Evolutionary conservation across 129 eudicot species (phyloP).

Genomic region (Tanacetum coccineum): DNA sequence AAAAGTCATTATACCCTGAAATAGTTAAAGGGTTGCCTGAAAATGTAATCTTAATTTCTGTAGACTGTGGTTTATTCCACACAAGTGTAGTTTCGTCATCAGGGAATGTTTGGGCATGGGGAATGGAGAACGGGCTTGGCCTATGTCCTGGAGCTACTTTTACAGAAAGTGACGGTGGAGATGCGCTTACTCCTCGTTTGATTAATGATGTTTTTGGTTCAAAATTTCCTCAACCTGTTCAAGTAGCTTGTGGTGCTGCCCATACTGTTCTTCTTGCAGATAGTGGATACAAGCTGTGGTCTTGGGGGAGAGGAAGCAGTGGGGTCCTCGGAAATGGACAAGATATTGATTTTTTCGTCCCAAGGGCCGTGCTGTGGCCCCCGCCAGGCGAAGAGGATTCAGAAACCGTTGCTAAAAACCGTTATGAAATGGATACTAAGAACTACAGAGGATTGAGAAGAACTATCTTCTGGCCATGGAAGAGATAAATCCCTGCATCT

Average conservation of each 20-base stretch:
- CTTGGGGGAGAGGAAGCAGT: conserved; percentile 94
- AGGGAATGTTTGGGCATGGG: conserved; percentile 96
- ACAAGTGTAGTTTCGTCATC: conserved; percentile 76
- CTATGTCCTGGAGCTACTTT: conserved; percentile 83
- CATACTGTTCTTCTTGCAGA: conserved; percentile 77
- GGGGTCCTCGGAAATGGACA: conserved; percentile 88
- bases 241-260: conserved; percentile 90
- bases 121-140: conserved; percentile 96
- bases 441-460: conserved; percentile 35
- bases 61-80: conserved; percentile 89
- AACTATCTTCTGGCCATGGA: conserved; percentile 43
- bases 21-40: conserved; percentile 24
- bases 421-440: conserved; percentile 25
- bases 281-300: conserved; percentile 70
- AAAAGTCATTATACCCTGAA: conserved; percentile 25
- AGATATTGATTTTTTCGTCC: conserved; percentile 44
- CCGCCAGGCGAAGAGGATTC: conserved; percentile 31
- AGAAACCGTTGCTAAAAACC: conserved; percentile 20
- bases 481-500: conserved; percentile 52
- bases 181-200: conserved; percentile 63
- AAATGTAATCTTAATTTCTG: conserved; percentile 38
- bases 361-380: conserved; percentile 72
- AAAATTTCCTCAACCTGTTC: conserved; percentile 50
- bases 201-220: conserved; percentile 33
- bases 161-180: conserved; percentile 63